phyloP scores from a whole-genome alignment of 441 rosid genomes.

The Pelargonium citronellum region DNA sequence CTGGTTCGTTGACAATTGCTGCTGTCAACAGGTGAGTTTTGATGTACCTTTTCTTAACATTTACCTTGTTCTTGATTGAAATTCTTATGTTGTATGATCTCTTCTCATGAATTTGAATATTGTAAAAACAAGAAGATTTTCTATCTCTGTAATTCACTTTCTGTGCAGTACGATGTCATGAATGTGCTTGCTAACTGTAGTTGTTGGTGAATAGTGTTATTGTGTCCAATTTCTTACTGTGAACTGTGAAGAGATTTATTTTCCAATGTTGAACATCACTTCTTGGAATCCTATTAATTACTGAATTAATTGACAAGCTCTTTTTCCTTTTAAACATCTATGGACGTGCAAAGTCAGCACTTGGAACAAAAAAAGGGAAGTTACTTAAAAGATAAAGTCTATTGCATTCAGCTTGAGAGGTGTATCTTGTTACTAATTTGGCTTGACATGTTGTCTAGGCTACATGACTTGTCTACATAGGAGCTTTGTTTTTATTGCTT shows the following conservation, averaged over 20 bases:
- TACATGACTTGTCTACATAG: neutral
- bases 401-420: too few relatives aligned
- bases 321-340: too few relatives aligned
- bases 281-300: too few relatives aligned
- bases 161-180: neutral
- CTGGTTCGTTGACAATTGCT: slow-evolving; percentile 64
- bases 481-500: neutral
- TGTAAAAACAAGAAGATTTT: neutral
- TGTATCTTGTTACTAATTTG: too few relatives aligned
- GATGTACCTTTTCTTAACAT: slow-evolving; percentile 9
- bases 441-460: too few relatives aligned
- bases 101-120: neutral
- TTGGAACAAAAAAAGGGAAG: too few relatives aligned
- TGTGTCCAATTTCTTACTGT: too few relatives aligned
- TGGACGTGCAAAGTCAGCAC: too few relatives aligned
- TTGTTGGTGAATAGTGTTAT: neutral
- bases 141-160: neutral
- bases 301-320: too few relatives aligned
- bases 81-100: slow-evolving; percentile 1
- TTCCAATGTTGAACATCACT: too few relatives aligned
- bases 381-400: too few relatives aligned
- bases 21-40: slow-evolving; percentile 78
- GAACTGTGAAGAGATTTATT: neutral
- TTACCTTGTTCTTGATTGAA: neutral
- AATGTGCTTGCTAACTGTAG: slow-evolving; percentile 2